phyloP scores from a whole-genome alignment of 495 filamentous ascomycete species.

The Hapsidospora chrysogenum region DNA sequence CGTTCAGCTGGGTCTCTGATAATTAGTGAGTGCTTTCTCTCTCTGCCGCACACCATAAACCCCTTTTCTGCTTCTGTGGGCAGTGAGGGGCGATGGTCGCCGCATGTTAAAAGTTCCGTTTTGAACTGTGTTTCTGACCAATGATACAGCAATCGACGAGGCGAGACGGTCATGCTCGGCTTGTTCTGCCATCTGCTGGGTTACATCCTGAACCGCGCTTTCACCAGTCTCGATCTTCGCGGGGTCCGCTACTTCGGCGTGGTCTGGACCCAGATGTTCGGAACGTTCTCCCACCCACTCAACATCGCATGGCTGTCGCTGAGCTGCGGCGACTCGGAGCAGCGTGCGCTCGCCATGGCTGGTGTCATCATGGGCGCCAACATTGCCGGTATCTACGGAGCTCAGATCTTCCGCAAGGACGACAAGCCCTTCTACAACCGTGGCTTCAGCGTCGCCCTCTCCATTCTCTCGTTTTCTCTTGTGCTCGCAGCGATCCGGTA shows the following conservation, averaged over 20 bases:
- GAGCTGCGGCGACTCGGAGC: slow-evolving; percentile 26
- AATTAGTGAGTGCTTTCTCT: slow-evolving; percentile 19
- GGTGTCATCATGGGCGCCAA: slow-evolving; percentile 36
- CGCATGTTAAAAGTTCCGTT: too few relatives aligned
- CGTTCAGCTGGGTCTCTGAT: slow-evolving; percentile 25
- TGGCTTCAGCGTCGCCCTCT: slow-evolving; percentile 16
- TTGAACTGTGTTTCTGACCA: too few relatives aligned
- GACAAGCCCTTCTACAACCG: slow-evolving; percentile 31
- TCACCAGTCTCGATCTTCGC: too few relatives aligned
- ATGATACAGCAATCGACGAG: too few relatives aligned
- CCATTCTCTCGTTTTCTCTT: slow-evolving; percentile 9
- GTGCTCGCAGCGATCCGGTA: too few relatives aligned
- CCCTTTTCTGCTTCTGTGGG: too few relatives aligned
- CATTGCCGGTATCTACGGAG: slow-evolving; percentile 27
- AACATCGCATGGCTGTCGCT: slow-evolving; percentile 34
- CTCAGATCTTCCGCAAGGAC: slow-evolving; percentile 29
- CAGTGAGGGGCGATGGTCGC: too few relatives aligned
- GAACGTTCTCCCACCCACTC: slow-evolving; percentile 22
- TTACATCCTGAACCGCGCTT: too few relatives aligned
- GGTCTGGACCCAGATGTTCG: slow-evolving; percentile 35
- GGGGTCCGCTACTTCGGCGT: slow-evolving; percentile 23
- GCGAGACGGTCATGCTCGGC: too few relatives aligned
- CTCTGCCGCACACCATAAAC: too few relatives aligned
- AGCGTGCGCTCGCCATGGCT: slow-evolving; percentile 32
- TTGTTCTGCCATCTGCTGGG: too few relatives aligned